These are phyloP conservation scores for Metschnikowia picachoensis DNA, from an alignment of 805 yeast genomes.

Conservation along the genomic window DNA sequence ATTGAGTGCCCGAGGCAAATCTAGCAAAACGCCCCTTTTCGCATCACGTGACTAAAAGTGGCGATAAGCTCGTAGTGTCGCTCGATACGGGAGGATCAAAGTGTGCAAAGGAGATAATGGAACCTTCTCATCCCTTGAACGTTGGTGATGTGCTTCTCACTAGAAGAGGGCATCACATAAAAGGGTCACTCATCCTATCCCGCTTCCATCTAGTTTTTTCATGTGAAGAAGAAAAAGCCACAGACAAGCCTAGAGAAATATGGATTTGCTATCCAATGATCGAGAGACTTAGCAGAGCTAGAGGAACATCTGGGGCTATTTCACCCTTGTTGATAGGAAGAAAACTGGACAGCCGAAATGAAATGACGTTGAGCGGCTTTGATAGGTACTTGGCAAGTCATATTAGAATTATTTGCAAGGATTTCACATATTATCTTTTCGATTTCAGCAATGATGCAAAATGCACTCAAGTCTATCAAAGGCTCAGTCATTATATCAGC, in stretches of 20 bases:
- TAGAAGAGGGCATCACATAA: slow-evolving; percentile 35
- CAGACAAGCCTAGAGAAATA: slow-evolving; percentile 50
- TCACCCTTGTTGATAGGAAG: not conserved
- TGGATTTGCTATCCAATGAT: slow-evolving; percentile 93
- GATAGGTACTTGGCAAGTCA: slow-evolving; percentile 46
- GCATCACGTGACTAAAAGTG: too few species aligned
- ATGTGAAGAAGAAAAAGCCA: slow-evolving; percentile 16
- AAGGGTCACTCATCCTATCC: slow-evolving; percentile 36
- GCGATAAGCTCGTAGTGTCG: not conserved
- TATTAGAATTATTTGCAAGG: slow-evolving; percentile 74
- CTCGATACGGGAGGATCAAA: not conserved
- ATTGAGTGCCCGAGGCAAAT: too few species aligned
- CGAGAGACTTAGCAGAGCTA: slow-evolving; percentile 52
- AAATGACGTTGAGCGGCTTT: slow-evolving; percentile 13
- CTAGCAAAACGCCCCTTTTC: too few species aligned
- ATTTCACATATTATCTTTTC: slow-evolving; percentile 75
- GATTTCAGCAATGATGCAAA: slow-evolving; percentile 59
- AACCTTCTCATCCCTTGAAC: slow-evolving; percentile 23
- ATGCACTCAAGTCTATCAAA: slow-evolving; percentile 69
- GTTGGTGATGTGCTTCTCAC: slow-evolving; percentile 37
- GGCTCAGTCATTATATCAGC: slow-evolving; percentile 63
- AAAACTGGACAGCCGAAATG: too few species aligned
- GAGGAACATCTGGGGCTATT: slow-evolving; percentile 43
- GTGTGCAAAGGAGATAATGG: slow-evolving; percentile 21
- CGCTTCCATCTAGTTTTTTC: slow-evolving; percentile 39